Evolutionary conservation across 495 filamentous ascomycete species (phyloP).

Genomic region (Oidiodendron maius): DNA sequence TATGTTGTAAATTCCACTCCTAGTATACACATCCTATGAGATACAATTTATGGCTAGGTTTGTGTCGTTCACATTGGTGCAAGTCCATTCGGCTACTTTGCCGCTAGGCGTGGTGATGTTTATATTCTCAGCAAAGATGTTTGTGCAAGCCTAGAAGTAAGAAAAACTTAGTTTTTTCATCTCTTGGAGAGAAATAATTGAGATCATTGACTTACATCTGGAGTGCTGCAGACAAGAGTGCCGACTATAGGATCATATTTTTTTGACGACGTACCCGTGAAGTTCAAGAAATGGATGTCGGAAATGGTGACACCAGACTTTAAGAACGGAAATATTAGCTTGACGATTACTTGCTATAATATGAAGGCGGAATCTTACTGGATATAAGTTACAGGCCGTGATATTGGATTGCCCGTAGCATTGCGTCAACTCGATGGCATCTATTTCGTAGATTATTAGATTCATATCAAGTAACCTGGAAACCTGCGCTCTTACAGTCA

Average conservation of each 20-base stretch:
- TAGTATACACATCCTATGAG: no score
- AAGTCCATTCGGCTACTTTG: conserved; percentile 39
- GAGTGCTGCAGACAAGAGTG: conserved; percentile 50
- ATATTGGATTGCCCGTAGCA: conserved; percentile 57
- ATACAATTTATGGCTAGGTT: conserved; percentile 38
- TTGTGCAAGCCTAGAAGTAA: conserved; percentile 29
- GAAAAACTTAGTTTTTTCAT: neutral
- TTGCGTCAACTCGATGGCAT: conserved; percentile 56
- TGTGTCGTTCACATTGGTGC: conserved; percentile 42
- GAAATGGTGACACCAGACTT: conserved; percentile 43
- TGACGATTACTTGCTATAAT: neutral
- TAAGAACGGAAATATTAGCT: neutral
- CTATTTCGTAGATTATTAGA: neutral
- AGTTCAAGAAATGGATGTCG: conserved; percentile 42
- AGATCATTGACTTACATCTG: conserved; percentile 23
- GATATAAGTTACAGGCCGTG: conserved; percentile 52
- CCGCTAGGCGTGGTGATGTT: conserved; percentile 42
- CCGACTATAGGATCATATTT: conserved; percentile 42
- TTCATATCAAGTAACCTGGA: neutral
- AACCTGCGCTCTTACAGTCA: conserved; percentile 33
- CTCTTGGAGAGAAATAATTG: neutral
- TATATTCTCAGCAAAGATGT: conserved; percentile 42
- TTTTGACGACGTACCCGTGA: conserved; percentile 44
- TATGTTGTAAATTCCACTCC: no score
- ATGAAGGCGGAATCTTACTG: conserved; percentile 17